Conservation (phyloP, 352 stramenopile genomes). For the Blastocystis sp. region DNA sequence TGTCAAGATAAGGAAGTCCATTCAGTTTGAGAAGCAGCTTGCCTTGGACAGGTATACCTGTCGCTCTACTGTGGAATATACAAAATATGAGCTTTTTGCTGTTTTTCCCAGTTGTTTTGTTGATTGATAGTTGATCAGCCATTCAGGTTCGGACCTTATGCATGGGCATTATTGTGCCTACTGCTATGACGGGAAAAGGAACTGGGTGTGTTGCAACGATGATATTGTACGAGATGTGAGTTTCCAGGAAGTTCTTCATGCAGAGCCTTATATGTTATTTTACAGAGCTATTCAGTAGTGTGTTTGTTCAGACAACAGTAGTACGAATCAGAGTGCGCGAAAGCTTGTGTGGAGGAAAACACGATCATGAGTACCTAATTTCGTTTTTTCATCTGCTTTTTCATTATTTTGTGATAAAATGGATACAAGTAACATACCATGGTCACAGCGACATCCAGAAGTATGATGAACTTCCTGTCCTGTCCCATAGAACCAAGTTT, state of each 20-base stretch:
- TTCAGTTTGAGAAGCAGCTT: neutral
- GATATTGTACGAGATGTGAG: constrained; percentile 30
- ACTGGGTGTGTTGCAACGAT: constrained; percentile 39
- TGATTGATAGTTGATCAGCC: constrained; percentile 32
- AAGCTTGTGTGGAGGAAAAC: neutral
- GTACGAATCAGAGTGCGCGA: neutral
- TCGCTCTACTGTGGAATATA: neutral
- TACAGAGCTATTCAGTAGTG: neutral
- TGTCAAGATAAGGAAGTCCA: neutral
- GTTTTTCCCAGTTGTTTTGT: neutral
- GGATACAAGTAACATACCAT: neutral
- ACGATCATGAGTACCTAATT: neutral
- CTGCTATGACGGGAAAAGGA: neutral
- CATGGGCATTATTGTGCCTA: constrained; percentile 19
- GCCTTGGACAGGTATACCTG: neutral
- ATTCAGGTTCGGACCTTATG: neutral
- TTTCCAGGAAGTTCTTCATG: constrained; percentile 38
- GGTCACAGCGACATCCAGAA: constrained; percentile 14
- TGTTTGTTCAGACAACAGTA: neutral
- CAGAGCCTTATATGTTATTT: constrained; percentile 48
- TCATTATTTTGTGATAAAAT: neutral
- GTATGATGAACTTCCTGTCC: neutral
- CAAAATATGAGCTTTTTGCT: constrained; percentile 15
- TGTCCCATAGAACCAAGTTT: neutral
- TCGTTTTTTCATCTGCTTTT: neutral